Percentiles rank a stretch among this genome's conserved stretches.
These are phyloP conservation scores for Zymoseptoria ardabiliae DNA, from an alignment of 2,329 filamentous ascomycete genomes.

Conservation along the genomic window DNA sequence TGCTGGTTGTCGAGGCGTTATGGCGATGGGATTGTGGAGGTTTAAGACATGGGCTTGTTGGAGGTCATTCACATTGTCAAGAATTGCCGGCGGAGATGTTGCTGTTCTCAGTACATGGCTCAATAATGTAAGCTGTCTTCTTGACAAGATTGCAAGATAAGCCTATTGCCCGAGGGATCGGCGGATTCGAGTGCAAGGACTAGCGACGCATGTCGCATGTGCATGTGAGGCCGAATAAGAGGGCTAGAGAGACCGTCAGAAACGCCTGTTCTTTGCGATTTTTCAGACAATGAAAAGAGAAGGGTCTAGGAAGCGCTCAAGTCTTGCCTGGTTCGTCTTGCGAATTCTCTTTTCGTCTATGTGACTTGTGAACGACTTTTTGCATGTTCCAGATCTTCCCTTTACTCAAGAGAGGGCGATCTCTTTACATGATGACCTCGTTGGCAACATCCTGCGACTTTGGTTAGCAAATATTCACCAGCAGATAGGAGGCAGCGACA, in stretches of 20 bases:
- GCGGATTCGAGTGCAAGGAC: neutral
- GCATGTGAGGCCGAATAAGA: neutral
- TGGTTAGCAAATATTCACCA: conserved; percentile 4
- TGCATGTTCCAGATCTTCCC: neutral
- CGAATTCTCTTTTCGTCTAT: neutral
- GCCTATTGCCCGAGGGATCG: neutral
- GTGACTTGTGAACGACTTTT: neutral
- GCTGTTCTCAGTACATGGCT: neutral
- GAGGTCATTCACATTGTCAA: no score
- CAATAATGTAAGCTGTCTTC: neutral
- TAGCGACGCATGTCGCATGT: neutral
- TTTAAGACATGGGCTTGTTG: no score
- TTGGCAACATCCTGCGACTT: conserved; percentile 67
- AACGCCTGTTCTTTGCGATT: neutral
- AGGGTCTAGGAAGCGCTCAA: neutral
- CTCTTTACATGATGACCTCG: conserved; percentile 75
- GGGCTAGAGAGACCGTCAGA: neutral
- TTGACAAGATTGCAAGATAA: neutral
- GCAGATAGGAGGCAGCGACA: neutral
- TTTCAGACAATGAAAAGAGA: no score
- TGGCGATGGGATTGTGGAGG: neutral
- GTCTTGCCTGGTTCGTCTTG: neutral
- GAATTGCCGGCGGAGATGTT: no score
- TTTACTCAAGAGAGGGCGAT: neutral
- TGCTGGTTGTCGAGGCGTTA: neutral